Base-by-base conservation (phyloP, 106 monocot genomes). In the Xerophyta viscosa region DNA sequence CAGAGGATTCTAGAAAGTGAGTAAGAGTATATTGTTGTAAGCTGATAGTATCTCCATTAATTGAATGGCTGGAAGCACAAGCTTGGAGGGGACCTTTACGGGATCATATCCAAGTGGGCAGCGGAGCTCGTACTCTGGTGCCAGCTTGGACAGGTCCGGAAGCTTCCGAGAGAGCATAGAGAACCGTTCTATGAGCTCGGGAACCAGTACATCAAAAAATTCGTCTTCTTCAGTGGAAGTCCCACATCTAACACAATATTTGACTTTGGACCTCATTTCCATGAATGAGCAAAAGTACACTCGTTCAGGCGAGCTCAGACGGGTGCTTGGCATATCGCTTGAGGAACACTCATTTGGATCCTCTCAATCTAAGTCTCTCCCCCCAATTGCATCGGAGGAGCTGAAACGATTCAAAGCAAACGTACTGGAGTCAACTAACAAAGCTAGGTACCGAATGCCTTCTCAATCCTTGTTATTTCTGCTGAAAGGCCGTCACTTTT, bases 371-470 rank as follows among this genome's bases (percentile, higher is more conserved):
- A 87, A 79, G 66, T 48, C 70, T 8, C 55, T 72, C 13, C 71
- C 83, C 31, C 61, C 63, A 0, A 60, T 73, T 11, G 67, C 72
- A 15, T 65, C 65, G 10, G 87, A 87, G 44, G 92, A 92, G 52
- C 49, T 92, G 9, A 92, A 87, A 54, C 71, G 73, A 24, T 77
- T 77, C 50, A 87, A 63, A 71, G 53, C 59, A 18, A 71, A 67
- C 27, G 8, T 92, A 10, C 29, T 48, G 21, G 91, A 86, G 29
- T 33, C 47, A 4, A 58, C 59, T 43, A 46, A 36, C 14, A 79
- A 46, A 39, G 87, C 87, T 24, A 79, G 76, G 87, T 87, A 73
- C n/a, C n/a, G n/a, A n/a, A n/a, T n/a, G n/a, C n/a, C n/a, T n/a
- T n/a, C n/a, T n/a, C n/a, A n/a, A n/a, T n/a, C n/a, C n/a, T n/a